Evolutionary conservation across 2,329 filamentous ascomycete species (phyloP), one percentile per base, ranked within the genome.

Genomic region (Fusarium drepaniforme): DNA sequence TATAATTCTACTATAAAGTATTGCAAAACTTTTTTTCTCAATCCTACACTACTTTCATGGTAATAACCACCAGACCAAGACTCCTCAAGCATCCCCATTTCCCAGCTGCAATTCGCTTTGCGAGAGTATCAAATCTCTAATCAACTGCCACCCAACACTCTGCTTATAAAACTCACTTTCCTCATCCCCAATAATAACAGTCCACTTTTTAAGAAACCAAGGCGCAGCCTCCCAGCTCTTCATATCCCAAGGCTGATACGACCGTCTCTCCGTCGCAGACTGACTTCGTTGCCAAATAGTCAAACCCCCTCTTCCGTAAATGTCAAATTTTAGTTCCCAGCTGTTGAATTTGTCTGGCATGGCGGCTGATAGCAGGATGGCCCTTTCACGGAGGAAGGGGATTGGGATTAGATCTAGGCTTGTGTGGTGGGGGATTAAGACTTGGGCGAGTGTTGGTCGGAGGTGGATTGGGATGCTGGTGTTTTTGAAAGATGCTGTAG

Each of bases 151-250:
- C 23, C 77, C 71, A 15, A 67, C 58, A 13, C 78, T 79, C 30
- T 80, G 78, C 13, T 74, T 74, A 3, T 66, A 46, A 18, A 80
- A 42, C 18, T 68, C 58, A 5, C 75, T 71, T 5, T 73, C 67
- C 6, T 79, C 71, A 1, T 62, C 71, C 9, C 74, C 79, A 11
- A 77, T 57, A 21, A 75, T 66, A 42, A 75, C 51, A 13, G 73
- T 72, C 79, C 79, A 80, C 37, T 80, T 80, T 8, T 70, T 53
- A 11, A 81, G 21, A 30, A 81, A 81, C 79, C 79, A 81, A 3
- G 76, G 75, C 2, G 73, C 65, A n/a, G 78, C 79, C 28, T 80
- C 77, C 79, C 79, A 81, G 2, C 77, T 76, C 44, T 67, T 73
- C 73, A 76, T 75, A 3, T 80, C 77, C 79, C 79, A 81, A 1